Base-by-base conservation (phyloP, 176 grass and related monocot species). In the Poa annua region DNA sequence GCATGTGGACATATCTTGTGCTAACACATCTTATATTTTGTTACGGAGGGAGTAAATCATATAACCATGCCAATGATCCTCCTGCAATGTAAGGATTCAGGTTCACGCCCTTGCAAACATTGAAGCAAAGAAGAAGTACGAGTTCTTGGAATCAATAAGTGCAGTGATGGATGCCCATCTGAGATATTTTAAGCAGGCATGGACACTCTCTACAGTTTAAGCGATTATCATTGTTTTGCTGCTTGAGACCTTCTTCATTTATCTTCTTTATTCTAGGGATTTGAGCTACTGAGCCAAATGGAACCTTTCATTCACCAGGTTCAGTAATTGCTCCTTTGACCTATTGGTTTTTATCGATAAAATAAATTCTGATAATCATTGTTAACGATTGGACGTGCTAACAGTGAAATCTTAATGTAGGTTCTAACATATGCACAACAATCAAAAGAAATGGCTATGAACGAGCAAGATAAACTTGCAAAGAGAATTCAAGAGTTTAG, bases 81-180 rank as follows among this genome's bases (percentile, higher is more conserved):
- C 26, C 55, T 54, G 79, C 66, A n/a, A 70, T 29, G 69, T 84
- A 93, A 98, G 88, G 53, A 73, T 85, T 95, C 91, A 98, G 96
- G 96, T 98, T 76, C 90, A 92, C 7, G 82, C 88, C 70, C 88
- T 98, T 73, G 82, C 96, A 76, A 98, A 86, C 82, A 75, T 95
- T 84, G 96, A 98, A 84, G 88, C 96, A 57, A 98, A 95, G 86
- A 98, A 98, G 85, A 98, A 98, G 77, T 95, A 88, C 36, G 96
- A 98, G 68, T 98, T 98, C 75, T 87, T 98, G 81, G 96, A 98
- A 89, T 95, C 92, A 73, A 94, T 98, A 80, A 98, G 92, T 86
- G 96, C 96, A 39, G 92, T 98, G 81, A 95, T 98, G 96, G 92
- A 98, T 93, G 96, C 96, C 13, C 92, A 98, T 98, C 88, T 95